phyloP scores from a whole-genome alignment of 176 grass and related monocot genomes.

The Zea luxurians region DNA sequence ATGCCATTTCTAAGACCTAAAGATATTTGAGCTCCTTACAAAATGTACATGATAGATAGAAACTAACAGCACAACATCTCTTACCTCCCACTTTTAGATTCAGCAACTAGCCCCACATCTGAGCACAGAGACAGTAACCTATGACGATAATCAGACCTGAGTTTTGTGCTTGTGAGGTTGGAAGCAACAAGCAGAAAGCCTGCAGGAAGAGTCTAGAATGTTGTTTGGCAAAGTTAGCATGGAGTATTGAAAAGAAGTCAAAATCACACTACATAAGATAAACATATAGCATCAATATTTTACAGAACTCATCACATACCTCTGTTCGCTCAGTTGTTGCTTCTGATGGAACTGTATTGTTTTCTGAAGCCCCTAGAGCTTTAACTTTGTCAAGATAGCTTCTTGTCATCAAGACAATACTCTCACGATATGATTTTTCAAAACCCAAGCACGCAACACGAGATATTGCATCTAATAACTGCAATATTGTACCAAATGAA shows the following conservation, averaged over 20 bases:
- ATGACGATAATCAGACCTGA: conserved; percentile 93
- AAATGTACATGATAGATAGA: conserved; percentile 20
- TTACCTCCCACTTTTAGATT: conserved; percentile 93
- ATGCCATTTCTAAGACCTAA: conserved; percentile 6
- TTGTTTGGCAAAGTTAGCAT: conserved; percentile 60
- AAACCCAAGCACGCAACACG: conserved; percentile 95
- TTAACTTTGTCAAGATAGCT: conserved; percentile 98
- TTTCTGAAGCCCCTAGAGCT: conserved; percentile 66
- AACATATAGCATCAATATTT: conserved; percentile 27
- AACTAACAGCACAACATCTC: conserved; percentile 33
- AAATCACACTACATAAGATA: conserved; percentile 36
- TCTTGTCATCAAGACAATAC: conserved; percentile 99
- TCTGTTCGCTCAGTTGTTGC: conserved; percentile 83
- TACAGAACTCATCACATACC: conserved; percentile 46
- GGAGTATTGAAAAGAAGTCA: conserved; percentile 31
- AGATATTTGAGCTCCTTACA: conserved; percentile 24
- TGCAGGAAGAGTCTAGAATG: conserved; percentile 94
- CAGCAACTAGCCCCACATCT: conserved; percentile 96
- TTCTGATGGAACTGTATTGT: conserved; percentile 67
- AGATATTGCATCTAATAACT: conserved; percentile 97
- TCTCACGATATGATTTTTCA: conserved; percentile 98
- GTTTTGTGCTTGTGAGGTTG: conserved; percentile 80
- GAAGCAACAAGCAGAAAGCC: conserved; percentile 93
- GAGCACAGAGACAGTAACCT: conserved; percentile 93
- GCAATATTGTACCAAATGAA: conserved; percentile 43